Conservation (phyloP, 2,329 filamentous ascomycete species). For the Tolypocladium endophyticum region DNA sequence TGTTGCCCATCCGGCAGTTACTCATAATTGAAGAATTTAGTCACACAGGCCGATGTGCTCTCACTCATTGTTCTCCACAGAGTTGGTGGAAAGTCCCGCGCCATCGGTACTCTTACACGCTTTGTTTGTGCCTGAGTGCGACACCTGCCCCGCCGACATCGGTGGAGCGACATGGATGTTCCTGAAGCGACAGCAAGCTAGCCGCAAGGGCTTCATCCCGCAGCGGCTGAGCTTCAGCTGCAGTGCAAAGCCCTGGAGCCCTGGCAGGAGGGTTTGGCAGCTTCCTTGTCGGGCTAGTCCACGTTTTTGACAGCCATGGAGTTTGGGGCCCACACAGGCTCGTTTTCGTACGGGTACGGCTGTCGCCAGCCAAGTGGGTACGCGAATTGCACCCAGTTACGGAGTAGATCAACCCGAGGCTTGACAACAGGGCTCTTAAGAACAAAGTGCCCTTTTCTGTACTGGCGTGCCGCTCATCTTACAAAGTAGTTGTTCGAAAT, state of each 20-base stretch:
- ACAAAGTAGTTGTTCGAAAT: not conserved
- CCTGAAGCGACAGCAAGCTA: not conserved
- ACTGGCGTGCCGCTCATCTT: too few species aligned
- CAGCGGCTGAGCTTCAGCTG: not conserved
- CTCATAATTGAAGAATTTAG: not conserved
- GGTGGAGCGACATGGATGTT: too few species aligned
- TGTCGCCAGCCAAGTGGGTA: not conserved
- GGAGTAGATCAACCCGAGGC: not conserved
- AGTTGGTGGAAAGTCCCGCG: not conserved
- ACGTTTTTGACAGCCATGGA: not conserved
- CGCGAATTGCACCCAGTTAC: not conserved
- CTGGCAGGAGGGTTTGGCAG: not conserved
- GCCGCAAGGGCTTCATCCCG: not conserved
- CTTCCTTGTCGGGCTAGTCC: not conserved
- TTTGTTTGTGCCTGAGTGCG: not conserved
- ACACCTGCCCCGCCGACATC: too few species aligned
- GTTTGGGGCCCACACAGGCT: not conserved
- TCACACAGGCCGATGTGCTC: not conserved
- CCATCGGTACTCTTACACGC: too few species aligned
- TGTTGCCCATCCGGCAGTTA: too few species aligned
- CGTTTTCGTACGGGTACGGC: not conserved
- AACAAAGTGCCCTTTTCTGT: too few species aligned
- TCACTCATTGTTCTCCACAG: not conserved
- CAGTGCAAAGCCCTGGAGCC: not conserved
- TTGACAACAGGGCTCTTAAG: not conserved